Percentiles rank a stretch among this genome's conserved stretches.
Conservation (phyloP, 768 basidiomycete species). For the Pseudohyphozyma bogoriensis region DNA sequence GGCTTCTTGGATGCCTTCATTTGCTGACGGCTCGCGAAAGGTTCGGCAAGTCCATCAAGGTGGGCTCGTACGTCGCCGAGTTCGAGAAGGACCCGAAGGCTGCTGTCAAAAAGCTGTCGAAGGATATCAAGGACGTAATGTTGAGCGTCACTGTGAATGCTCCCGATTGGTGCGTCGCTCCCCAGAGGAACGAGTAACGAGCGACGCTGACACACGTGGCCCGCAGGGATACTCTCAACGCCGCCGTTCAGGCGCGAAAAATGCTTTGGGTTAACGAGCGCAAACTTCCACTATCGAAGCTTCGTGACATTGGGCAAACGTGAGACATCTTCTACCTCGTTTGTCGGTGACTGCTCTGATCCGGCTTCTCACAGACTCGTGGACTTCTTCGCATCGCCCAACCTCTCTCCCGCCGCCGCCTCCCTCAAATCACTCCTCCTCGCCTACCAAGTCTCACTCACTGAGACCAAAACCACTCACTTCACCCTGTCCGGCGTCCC, state of each 20-base stretch:
- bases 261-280: conserved; percentile 78
- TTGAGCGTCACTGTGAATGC: conserved; percentile 76
- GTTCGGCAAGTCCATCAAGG: conserved; percentile 68
- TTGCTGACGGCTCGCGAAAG: conserved; percentile 41
- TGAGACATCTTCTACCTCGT: conserved; percentile 41
- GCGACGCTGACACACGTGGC: not conserved
- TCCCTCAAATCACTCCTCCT: conserved; percentile 48
- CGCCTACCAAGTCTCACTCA: conserved; percentile 75
- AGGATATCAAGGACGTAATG: conserved; percentile 58
- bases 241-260: conserved; percentile 84
- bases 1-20: not conserved
- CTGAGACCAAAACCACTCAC: conserved; percentile 73
- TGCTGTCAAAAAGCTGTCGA: conserved; percentile 80
- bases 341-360: too few relatives aligned
- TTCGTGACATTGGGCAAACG: conserved; percentile 81
- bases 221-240: conserved; percentile 74
- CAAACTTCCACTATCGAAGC: conserved; percentile 67
- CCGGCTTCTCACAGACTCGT: conserved; percentile 11
- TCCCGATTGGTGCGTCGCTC: conserved; percentile 60
- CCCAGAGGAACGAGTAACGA: too few relatives aligned
- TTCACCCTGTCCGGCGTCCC: conserved; percentile 72
- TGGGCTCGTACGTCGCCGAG: conserved; percentile 63
- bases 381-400: conserved; percentile 9
- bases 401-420: conserved; percentile 8
- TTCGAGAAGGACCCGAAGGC: conserved; percentile 62